Evolutionary conservation across 257 asterid genomes (phyloP), one percentile per base, ranked within the genome.

Genomic region (Fraxinus americana): DNA sequence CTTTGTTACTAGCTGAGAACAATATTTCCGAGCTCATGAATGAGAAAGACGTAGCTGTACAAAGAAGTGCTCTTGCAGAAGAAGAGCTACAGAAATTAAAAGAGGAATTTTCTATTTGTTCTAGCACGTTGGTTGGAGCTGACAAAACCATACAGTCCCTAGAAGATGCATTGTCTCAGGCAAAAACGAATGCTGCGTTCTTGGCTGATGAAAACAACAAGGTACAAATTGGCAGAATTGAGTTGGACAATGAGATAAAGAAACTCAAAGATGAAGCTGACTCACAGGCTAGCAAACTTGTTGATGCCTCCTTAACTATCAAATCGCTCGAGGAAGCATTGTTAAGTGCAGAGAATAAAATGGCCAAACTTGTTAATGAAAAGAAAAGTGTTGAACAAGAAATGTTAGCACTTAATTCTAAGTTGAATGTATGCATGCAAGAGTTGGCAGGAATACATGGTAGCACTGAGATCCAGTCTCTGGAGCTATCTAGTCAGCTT

Each of bases 401-500:
- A 83, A 85, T 87, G 67, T 70, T 82, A n/a, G 78, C 76, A 68
- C 97, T 95, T 73, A 85, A 83, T 71, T 80, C 90, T 36, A 85
- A 86, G 87, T 82, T 95, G 85, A 84, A 87, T 74, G 83, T 84
- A 76, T 90, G 91, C 90, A 87, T 84, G 89, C 89, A 88, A 83
- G 97, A 93, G 86, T 84, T 93, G 84, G 89, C 88, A 72, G 93
- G 89, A 59, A 82, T 84, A 48, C 97, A 79, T 81, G 91, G 92
- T 82, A 86, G 86, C 79, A 43, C 82, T 63, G 89, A 78, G 75
- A 89, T 75, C 83, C 85, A 65, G 68, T 83, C 88, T 73, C 45
- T 82, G 75, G 97, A 87, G 87, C 81, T 91, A 75, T 89, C 89
- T 73, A 86, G 81, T 78, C 90, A 84, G 78, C 85, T 88, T 75